Percentiles rank a stretch among this genome's conserved stretches.
Conservation (phyloP, 2,329 filamentous ascomycete species). For the Neofusicoccum sp. region DNA sequence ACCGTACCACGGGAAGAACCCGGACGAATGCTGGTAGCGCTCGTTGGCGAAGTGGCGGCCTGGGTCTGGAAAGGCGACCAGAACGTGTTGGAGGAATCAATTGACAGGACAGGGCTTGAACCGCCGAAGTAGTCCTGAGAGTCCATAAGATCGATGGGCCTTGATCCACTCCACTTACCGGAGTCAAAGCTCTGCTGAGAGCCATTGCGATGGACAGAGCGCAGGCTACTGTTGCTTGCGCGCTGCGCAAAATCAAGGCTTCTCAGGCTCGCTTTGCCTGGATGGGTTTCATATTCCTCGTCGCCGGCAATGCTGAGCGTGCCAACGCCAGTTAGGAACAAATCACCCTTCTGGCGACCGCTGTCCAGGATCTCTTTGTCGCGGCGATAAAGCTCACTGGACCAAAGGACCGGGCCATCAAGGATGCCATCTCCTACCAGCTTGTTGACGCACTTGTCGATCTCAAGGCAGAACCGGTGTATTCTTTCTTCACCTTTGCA, state of each 20-base stretch:
- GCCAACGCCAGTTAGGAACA: constrained; percentile 47
- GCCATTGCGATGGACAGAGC: constrained; percentile 59
- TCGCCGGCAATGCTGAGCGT: constrained; percentile 50
- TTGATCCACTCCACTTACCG: constrained; percentile 59
- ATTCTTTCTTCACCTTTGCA: constrained; percentile 94
- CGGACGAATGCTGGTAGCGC: constrained; percentile 60
- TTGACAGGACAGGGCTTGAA: constrained; percentile 66
- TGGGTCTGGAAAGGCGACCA: constrained; percentile 83
- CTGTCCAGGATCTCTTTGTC: constrained; percentile 64
- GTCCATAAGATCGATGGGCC: constrained; percentile 63
- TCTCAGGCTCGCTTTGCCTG: constrained; percentile 35
- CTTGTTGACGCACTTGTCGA: constrained; percentile 81
- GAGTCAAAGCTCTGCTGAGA: constrained; percentile 72
- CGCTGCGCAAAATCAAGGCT: constrained; percentile 48
- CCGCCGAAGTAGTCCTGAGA: constrained; percentile 69
- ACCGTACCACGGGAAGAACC: constrained; percentile 68
- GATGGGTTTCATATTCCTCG: constrained; percentile 43
- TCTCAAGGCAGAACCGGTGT: constrained; percentile 87
- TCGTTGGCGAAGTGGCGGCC: constrained; percentile 59
- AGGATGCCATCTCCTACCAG: constrained; percentile 80
- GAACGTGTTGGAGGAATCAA: constrained; percentile 75
- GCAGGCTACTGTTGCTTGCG: constrained; percentile 57
- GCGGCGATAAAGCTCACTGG: constrained; percentile 80
- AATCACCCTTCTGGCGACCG: constrained; percentile 49
- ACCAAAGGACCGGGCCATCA: constrained; percentile 87